Base-by-base conservation (phyloP, 768 basidiomycete species). In the Mycena latifolia region DNA sequence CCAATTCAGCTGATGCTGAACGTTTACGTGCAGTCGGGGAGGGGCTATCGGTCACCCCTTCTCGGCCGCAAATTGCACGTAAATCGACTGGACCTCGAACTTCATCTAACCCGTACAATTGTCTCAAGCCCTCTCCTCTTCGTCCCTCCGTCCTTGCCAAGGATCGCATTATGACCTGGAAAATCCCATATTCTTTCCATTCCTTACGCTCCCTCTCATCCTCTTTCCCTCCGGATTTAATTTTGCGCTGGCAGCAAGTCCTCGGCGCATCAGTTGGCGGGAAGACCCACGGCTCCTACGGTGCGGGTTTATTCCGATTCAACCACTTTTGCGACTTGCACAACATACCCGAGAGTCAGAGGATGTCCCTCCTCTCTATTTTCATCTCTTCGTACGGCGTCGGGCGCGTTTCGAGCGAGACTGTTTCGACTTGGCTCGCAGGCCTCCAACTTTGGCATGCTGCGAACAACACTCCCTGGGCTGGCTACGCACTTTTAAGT, bases 11-110 rank as follows among this genome's bases (percentile, higher is more conserved):
- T 20, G 25, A 52, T 60, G 57, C 57, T 59, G 57, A 59, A 14
- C 29, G 35, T 59, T 50, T 25, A 7, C 57, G 35, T 12, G 45
- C 57, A 59, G 57, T 48, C 47, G 57, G 35, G 57, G 37, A 3
- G 18, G 57, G 47, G 22, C 57, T 47, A 6, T 52, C 59, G 48
- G 59, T 60, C 59, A 52, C 47, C 39, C 37, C 58, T 48, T 60
- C 58, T 28, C 58, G 58, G 47, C 58, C 48, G 58, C 58, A 52
- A 52, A n/a, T 50, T 60, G 59, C 35, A 14, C 59, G 59, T 20
- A 50, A 50, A 60, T 22, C 10, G 10, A 18, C 50, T 48, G 59
- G 59, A 60, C 59, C 59, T 37, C 47, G 59, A 60, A 60, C 6
- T 8, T 52, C 59, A 11, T 17, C 48, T 7, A 60, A 60, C 22